Percentiles rank a stretch among this genome's conserved stretches.
Evolutionary conservation across 495 filamentous ascomycete genomes (phyloP).

Genomic region (Hypomontagnella monticulosa): DNA sequence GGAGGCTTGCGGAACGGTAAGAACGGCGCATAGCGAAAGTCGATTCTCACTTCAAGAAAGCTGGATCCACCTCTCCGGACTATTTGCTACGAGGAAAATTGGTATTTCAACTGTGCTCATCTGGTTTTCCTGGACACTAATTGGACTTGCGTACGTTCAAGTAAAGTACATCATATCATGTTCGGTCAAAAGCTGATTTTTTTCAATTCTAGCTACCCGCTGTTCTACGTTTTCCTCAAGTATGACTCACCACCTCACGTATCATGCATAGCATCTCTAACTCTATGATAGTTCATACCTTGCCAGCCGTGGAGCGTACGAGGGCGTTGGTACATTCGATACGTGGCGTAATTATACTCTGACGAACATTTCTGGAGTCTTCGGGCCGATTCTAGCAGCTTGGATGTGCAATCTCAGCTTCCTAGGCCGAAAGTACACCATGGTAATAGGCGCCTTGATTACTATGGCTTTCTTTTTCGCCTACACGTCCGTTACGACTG

Average conservation of each 20-base stretch:
- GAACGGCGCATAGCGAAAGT: slow-evolving; percentile 50
- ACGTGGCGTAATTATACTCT: slow-evolving; percentile 79
- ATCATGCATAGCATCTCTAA: slow-evolving; percentile 48
- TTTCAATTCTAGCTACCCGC: slow-evolving; percentile 57
- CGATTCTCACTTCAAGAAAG: slow-evolving; percentile 62
- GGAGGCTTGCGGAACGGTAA: slow-evolving; percentile 59
- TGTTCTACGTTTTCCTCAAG: slow-evolving; percentile 76
- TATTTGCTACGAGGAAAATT: slow-evolving; percentile 70
- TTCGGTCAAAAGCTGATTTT: slow-evolving; percentile 23
- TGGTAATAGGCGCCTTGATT: slow-evolving; percentile 69
- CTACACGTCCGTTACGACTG: slow-evolving; percentile 70
- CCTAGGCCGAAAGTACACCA: slow-evolving; percentile 71
- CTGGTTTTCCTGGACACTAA: slow-evolving; percentile 75
- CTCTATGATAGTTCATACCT: slow-evolving; percentile 50
- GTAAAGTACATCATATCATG: background rate
- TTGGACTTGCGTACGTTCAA: slow-evolving; percentile 64
- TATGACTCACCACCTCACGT: slow-evolving; percentile 16
- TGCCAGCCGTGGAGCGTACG: slow-evolving; percentile 48
- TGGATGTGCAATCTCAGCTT: slow-evolving; percentile 67
- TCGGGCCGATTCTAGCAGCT: slow-evolving; percentile 71
- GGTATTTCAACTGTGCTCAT: slow-evolving; percentile 69
- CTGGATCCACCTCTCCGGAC: slow-evolving; percentile 66
- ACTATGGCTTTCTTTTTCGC: slow-evolving; percentile 75
- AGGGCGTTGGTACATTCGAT: slow-evolving; percentile 57
- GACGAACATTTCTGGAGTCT: slow-evolving; percentile 70